Base-by-base conservation (phyloP, 768 basidiomycete genomes). In the Termitomyces sp. region DNA sequence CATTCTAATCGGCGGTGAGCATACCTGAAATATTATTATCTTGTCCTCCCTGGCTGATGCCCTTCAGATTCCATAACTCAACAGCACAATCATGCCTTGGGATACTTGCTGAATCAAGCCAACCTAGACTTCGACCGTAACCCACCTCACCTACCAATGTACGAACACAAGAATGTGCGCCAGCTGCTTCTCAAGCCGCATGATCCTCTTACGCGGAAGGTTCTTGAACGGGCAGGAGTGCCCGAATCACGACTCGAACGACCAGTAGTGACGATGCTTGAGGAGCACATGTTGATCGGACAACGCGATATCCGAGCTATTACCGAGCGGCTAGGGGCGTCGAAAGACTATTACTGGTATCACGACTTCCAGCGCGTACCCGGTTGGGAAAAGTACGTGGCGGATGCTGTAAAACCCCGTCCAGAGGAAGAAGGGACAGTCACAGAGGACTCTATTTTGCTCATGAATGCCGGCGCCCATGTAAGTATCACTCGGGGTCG, bases 381-480 rank as follows among this genome's bases (percentile, higher is more conserved):
- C 4, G 63, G 60, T 8, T 71, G 69, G 69, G 66, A 68, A 24
- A 49, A 64, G 20, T 68, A 66, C 32, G 62, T 72, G 24, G 63
- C 64, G 43, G 59, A 65, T 44, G 62, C 66, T 2, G 60, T 64
- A 2, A 47, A 40, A 47, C 61, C 64, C 2, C 32, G 65, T 33
- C 53, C 56, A 34, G 68, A 65, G 14, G 71, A 70, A 46, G 66
- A 66, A 40, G 61, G 58, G 0, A 43, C 63, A 12, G 66, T 69
- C 14, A 65, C 64, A 16, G 69, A 69, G 45, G 69, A 71, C 50
- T 68, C 69, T 10, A 53, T 71, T n/a, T 55, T 71, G 32, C 24
- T 71, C 33, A 62, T 70, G 59, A 71, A 71, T 49, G 65, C 68
- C 13, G 70, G 70, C 16, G 66, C 66, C 37, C 65, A 69, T 57